Conservation (phyloP, 2,329 filamentous ascomycete species). For the Fusarium stilboides region DNA sequence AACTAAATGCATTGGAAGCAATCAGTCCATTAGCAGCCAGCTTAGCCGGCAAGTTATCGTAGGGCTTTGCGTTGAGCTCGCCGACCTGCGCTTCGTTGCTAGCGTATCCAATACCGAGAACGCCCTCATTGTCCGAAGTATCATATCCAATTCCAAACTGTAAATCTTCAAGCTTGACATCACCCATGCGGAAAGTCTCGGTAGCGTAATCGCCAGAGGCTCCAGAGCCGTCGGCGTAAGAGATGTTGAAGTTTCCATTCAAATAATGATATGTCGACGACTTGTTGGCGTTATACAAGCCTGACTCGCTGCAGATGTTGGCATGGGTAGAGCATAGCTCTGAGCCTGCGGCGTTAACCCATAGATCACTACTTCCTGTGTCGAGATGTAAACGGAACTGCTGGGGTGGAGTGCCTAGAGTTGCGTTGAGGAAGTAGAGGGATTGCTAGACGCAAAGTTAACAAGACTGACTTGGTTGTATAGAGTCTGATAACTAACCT, state of each 20-base stretch:
- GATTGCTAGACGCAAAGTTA: conserved; percentile 62
- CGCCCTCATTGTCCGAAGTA: conserved; percentile 74
- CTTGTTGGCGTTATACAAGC: conserved; percentile 77
- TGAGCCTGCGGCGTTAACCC: conserved; percentile 78
- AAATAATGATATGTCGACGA: conserved; percentile 85
- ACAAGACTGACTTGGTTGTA: background rate
- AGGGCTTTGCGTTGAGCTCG: conserved; percentile 67
- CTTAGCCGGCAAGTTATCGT: conserved; percentile 78
- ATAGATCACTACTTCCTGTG: conserved; percentile 79
- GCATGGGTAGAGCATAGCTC: conserved; percentile 66
- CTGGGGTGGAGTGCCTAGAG: conserved; percentile 74
- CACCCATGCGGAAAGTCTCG: conserved; percentile 77
- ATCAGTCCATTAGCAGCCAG: conserved; percentile 74
- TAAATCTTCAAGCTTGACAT: conserved; percentile 66
- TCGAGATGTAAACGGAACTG: conserved; percentile 73
- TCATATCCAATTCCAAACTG: conserved; percentile 83
- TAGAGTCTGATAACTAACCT: conserved; percentile 58
- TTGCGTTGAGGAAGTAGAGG: conserved; percentile 75
- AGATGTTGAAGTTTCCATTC: conserved; percentile 86
- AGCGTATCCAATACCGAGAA: conserved; percentile 88
- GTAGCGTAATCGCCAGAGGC: conserved; percentile 85
- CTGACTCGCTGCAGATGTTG: conserved; percentile 71
- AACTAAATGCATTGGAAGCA: conserved; percentile 77
- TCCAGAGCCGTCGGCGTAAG: conserved; percentile 86
- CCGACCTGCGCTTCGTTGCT: conserved; percentile 83